phyloP scores from a whole-genome alignment of 345 rosid genomes.

The Camelina hispida region DNA sequence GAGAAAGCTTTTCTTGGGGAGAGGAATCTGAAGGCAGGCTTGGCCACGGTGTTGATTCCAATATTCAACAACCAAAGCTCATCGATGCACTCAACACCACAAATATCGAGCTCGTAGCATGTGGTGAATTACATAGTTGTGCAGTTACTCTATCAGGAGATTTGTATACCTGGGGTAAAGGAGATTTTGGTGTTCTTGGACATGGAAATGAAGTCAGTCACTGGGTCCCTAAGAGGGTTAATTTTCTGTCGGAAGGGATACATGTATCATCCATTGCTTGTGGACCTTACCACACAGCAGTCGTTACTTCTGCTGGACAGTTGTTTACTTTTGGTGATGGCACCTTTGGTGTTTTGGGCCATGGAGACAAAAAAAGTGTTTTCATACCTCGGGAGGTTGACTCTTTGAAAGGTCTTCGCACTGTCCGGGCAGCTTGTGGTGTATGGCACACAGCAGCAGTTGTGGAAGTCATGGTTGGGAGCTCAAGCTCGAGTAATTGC shows the following conservation, averaged over 20 bases:
- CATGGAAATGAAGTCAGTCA: conserved; percentile 61
- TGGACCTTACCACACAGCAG: conserved; percentile 84
- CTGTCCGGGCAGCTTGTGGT: conserved; percentile 68
- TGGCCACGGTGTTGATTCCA: conserved; percentile 71
- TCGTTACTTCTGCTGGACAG: conserved; percentile 65
- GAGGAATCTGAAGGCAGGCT: conserved; percentile 70
- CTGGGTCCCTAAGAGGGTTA: conserved; percentile 63
- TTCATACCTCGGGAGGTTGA: conserved; percentile 70
- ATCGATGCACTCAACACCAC: conserved; percentile 57
- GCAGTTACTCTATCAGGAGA: conserved; percentile 73
- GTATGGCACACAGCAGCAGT: conserved; percentile 94
- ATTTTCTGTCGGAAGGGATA: conserved; percentile 61
- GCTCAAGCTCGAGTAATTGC: conserved; percentile 90
- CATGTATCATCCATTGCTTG: conserved; percentile 71
- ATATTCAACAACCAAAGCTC: conserved; percentile 63
- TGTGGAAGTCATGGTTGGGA: conserved; percentile 95
- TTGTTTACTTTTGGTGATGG: conserved; percentile 86
- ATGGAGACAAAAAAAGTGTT: conserved; percentile 63
- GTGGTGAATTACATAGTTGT: conserved; percentile 77
- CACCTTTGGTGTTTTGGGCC: conserved; percentile 80
- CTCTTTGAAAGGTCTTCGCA: conserved; percentile 61
- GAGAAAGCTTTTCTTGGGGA: conserved; percentile 64
- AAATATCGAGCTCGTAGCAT: conserved; percentile 61
- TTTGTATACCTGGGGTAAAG: conserved; percentile 74
- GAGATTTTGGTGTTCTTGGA: conserved; percentile 66